Percentiles rank a stretch among this genome's conserved stretches.
These are phyloP conservation scores for Backusella circina DNA, from an alignment of 192 early-diverging fungal genomes.

Conservation along the genomic window DNA sequence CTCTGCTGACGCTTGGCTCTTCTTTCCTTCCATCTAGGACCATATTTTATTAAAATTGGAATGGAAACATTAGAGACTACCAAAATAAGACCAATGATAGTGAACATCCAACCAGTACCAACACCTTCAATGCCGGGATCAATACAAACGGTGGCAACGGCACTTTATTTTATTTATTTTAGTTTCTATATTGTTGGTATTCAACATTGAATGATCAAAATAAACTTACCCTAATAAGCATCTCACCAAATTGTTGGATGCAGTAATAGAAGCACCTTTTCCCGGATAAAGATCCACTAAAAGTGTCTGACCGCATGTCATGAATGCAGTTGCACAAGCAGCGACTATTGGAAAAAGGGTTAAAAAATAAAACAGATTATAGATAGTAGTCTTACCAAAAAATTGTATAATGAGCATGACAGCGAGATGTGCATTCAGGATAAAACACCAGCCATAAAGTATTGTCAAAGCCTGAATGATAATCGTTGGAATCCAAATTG, in stretches of 20 bases:
- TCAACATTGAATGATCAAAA: neutral
- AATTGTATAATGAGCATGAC: constrained; percentile 15
- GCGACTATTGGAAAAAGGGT: neutral
- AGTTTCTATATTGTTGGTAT: neutral
- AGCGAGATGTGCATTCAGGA: constrained; percentile 9
- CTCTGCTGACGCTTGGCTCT: neutral
- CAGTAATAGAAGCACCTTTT: constrained; percentile 21
- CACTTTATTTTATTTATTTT: neutral
- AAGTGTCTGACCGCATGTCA: constrained; percentile 9
- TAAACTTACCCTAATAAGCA: constrained; percentile 14
- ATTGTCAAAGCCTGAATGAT: constrained; percentile 11
- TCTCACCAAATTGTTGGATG: constrained; percentile 26
- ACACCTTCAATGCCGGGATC: constrained; percentile 20
- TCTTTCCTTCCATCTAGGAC: constrained; percentile 14
- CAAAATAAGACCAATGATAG: constrained; percentile 12
- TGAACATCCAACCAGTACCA: constrained; percentile 31
- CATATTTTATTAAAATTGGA: constrained; percentile 11
- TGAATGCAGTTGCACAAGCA: neutral
- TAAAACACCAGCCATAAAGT: constrained; percentile 24
- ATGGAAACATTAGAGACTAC: constrained; percentile 10
- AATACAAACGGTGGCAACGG: constrained; percentile 24
- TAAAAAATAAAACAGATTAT: neutral
- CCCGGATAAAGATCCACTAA: constrained; percentile 30
- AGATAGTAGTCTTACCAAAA: neutral
- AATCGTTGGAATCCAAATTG: constrained; percentile 12